phyloP scores from a whole-genome alignment of 164 flowering plant genomes.

The Hamamelis virginiana region DNA sequence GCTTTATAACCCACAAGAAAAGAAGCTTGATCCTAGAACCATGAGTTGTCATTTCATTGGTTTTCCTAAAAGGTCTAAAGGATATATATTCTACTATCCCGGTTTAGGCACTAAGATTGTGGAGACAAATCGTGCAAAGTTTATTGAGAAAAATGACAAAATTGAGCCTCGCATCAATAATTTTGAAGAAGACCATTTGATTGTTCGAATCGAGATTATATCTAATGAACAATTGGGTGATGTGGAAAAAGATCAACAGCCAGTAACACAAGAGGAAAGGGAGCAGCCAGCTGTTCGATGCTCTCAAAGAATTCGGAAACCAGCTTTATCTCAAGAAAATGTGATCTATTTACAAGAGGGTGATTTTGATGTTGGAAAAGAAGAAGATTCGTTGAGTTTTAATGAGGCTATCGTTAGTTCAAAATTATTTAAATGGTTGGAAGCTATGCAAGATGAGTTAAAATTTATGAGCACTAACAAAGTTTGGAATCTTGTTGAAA shows the following conservation, averaged over 20 bases:
- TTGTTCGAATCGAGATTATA: too few species aligned
- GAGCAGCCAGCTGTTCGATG: too few species aligned
- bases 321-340: neutral
- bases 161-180: too few species aligned
- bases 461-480: neutral
- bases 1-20: neutral
- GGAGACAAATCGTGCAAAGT: neutral
- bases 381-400: neutral
- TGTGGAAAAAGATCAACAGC: too few species aligned
- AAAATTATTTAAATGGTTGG: neutral
- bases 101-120: neutral
- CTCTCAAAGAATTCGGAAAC: neutral
- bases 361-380: neutral
- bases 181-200: too few species aligned
- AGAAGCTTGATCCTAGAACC: neutral
- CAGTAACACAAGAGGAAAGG: too few species aligned
- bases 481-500: neutral
- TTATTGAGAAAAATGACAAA: too few species aligned
- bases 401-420: neutral
- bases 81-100: neutral
- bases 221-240: too few species aligned
- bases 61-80: neutral
- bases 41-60: neutral
- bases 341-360: neutral
- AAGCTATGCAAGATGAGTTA: neutral